Conservation (phyloP, 495 filamentous ascomycete genomes). For the Neurospora sp. region DNA sequence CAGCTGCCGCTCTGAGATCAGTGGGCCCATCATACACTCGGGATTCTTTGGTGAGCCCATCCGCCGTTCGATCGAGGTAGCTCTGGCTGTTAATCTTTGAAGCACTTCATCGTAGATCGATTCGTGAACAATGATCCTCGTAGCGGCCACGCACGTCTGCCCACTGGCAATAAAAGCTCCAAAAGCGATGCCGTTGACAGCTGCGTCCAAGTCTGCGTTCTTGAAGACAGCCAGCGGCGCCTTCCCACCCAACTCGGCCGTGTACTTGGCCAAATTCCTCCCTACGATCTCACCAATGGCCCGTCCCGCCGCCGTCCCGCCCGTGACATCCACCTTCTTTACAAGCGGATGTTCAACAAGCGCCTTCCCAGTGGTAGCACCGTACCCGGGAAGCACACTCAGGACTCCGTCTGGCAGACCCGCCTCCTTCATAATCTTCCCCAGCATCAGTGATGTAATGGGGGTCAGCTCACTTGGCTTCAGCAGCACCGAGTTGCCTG, state of each 20-base stretch:
- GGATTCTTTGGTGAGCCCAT: constrained; percentile 43
- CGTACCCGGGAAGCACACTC: constrained; percentile 47
- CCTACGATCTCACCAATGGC: constrained; percentile 38
- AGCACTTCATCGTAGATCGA: constrained; percentile 33
- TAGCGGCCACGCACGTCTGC: constrained; percentile 54
- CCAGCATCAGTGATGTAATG: constrained; percentile 44
- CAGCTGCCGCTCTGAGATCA: constrained; percentile 29
- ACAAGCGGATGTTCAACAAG: constrained; percentile 44
- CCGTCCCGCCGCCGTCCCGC: constrained; percentile 38
- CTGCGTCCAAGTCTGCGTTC: constrained; percentile 37
- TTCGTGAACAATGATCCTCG: constrained; percentile 45
- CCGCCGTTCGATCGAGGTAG: constrained; percentile 27
- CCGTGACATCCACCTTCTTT: constrained; percentile 54
- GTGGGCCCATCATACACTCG: constrained; percentile 34
- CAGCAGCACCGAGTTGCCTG: constrained; percentile 52
- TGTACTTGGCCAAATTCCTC: constrained; percentile 43
- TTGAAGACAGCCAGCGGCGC: constrained; percentile 47
- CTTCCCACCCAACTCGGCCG: constrained; percentile 53
- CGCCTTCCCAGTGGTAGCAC: constrained; percentile 40
- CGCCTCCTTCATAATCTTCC: constrained; percentile 39
- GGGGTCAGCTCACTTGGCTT: constrained; percentile 55
- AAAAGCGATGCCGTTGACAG: constrained; percentile 49
- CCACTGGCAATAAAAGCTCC: constrained; percentile 51
- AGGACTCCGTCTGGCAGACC: constrained; percentile 49
- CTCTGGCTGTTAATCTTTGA: constrained; percentile 26